Evolutionary conservation across 2,329 filamentous ascomycete species (phyloP), one percentile per base, ranked within the genome.

Genomic region (Penicillium sp.): DNA sequence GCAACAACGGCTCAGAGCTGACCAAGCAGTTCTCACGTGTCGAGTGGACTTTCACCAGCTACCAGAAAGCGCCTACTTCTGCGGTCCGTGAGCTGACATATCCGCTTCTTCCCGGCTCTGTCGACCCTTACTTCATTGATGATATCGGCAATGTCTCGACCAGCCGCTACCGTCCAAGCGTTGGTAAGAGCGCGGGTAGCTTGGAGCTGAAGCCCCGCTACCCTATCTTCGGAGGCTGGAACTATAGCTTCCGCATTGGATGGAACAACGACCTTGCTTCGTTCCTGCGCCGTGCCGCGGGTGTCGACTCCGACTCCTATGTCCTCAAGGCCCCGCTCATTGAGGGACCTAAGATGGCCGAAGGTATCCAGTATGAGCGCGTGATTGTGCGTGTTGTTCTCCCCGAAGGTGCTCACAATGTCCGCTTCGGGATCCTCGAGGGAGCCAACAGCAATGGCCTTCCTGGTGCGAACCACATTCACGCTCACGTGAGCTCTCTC

Each of bases 61-160:
- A 90, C 79, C 90, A 90, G 80, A 90, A 88, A 75, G 86, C 89
- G n/a, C 81, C 85, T 13, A 89, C 86, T 8, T 86, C 85, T 31
- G 93, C 94, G 1, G 82, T 97, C 62, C 93, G 89, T 74, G 89
- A 92, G 72, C 78, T 99, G 60, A 87, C 84, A 64, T 87, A 96
- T 69, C 89, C 91, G 15, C 85, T 99, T 52, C 86, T 84, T 52
- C 82, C 88, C 17, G 92, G 93, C 63, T 92, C 90, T 62, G 83
- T 86, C 54, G 91, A 97, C 70, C 85, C 93, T 6, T 99, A 99
- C 82, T 99, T 94, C 77, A 93, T 89, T 50, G 94, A 99, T 73
- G 90, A 91, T 68, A 96, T 99, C 70, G 94, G 94, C 66, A 99
- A 99, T 71, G 92, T 99, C 31, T 96, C 93, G 29, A 99, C 94